Evolutionary conservation across 768 basidiomycete species (phyloP).

Genomic region (Boletellus ananas): DNA sequence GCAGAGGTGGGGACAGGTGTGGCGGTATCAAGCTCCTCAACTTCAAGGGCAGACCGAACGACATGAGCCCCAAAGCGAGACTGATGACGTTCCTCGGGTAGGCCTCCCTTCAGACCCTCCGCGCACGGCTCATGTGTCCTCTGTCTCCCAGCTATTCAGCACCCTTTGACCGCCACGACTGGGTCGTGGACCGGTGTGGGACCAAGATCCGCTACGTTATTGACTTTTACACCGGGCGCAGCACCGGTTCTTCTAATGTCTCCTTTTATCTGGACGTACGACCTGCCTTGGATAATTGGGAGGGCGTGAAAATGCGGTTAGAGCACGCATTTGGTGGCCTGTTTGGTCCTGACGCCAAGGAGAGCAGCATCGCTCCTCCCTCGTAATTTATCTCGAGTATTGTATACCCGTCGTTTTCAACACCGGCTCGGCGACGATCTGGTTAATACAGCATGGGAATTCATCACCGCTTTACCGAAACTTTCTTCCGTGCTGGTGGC

Average conservation of each 20-base stretch:
- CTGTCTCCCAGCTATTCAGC: constrained; percentile 66
- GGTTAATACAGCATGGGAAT: constrained; percentile 9
- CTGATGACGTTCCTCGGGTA: constrained; percentile 86
- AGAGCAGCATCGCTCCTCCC: constrained; percentile 17
- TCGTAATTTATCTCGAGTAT: not conserved
- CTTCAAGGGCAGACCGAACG: constrained; percentile 85
- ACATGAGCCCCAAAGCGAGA: constrained; percentile 77
- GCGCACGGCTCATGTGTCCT: not conserved
- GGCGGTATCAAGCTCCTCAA: constrained; percentile 79
- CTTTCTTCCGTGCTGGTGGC: constrained; percentile 50
- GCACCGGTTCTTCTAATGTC: constrained; percentile 44
- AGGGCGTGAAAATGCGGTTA: constrained; percentile 82
- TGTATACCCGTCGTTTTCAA: not conserved
- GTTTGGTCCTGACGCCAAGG: constrained; percentile 21
- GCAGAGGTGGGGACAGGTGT: constrained; percentile 77
- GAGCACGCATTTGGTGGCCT: constrained; percentile 49
- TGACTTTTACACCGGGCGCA: constrained; percentile 92
- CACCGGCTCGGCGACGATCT: not conserved
- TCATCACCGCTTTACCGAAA: constrained; percentile 44
- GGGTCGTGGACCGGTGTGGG: constrained; percentile 93
- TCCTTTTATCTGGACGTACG: constrained; percentile 94
- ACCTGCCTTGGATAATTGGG: constrained; percentile 93
- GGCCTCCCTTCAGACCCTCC: constrained; percentile 22
- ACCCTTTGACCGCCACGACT: constrained; percentile 97
- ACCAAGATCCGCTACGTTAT: constrained; percentile 89